Evolutionary conservation across 192 early-diverging fungal genomes (phyloP), one percentile per base, ranked within the genome.

Genomic region (Lobosporangium transversale): DNA sequence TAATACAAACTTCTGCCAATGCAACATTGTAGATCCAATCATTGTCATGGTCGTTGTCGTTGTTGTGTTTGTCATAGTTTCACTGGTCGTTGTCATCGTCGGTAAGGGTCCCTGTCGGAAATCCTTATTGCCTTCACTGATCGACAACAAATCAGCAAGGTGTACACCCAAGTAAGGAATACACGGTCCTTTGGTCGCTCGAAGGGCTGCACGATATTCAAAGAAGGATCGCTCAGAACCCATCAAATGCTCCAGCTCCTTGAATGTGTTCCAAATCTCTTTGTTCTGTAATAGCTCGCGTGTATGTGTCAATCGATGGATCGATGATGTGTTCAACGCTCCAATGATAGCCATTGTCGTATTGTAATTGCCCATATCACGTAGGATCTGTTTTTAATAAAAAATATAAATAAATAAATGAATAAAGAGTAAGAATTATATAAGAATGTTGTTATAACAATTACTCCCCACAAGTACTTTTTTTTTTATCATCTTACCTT

Each of bases 81-180:
- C 8, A 40, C 14, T 7, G 37, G 14, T 40, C 37, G 8, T 14
- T 40, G 37, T 40, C 37, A 7, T 14, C 14, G 37, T 40, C 14
- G 37, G 7, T 40, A 14, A 7, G 7, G 14, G 8, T 40, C 7
- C 89, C 20, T 68, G 50, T 30, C 85, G 85, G 23, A 80, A 65
- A 61, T 93, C 89, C 33, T 83, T 84, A 64, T 92, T 90, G 15
- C 82, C 84, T 65, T 94, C 92, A 27, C 88, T 84, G 43, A 92
- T 86, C 48, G 91, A 92, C 21, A 94, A 66, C 40, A 94, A 57
- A 53, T 94, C 92, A 21, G 84, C 82, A 9, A 85, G 73, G 62
- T 92, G 90, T 35, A 94, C 84, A 8, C 91, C 91, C 90, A 94
- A 52, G 66, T 94, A 94, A 27, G 92, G 92, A 30, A 94, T 91